Evolutionary conservation across 2,329 filamentous ascomycete species (phyloP), one percentile per base, ranked within the genome.

Genomic region (Alternaria sp.): DNA sequence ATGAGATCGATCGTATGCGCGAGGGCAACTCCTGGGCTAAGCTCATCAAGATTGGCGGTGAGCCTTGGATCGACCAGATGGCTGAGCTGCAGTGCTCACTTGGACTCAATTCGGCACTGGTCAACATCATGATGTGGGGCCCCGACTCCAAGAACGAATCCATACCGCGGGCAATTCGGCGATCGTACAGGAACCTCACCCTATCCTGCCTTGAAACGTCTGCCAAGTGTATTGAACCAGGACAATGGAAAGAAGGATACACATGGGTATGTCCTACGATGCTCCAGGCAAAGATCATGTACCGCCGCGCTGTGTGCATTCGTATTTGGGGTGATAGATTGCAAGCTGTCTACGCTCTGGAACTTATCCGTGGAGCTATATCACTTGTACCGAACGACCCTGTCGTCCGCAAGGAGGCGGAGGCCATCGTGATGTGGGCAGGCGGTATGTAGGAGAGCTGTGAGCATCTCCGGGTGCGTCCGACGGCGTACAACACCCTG

Each of bases 201-300:
- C 4, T 40, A 0, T 0, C 0, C 36, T 0, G 36, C 36, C 36
- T 40, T 17, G 0, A 0, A 3, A 5, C 36, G 1, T 40, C 36
- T 40, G 3, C 3, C 0, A 17, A 40, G 36, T 40, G 36, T 40
- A 1, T 0, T 40, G 2, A 40, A 0, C 36, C 36, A 6, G n/a
- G n/a, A 40, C 1, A 40, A 0, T 40, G 36, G 36, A 40, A 40
- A 40, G 36, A 40, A 0, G 36, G 36, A 0, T 40, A 40, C 0
- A 40, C 36, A 6, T 40, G 36, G 36, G 36, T 17, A 17, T 40
- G 36, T 0, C n/a, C 36, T 6, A 0, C 36, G 3, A 1, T 40
- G 36, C 36, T 40, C n/a, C 0, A 17, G 36, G 36, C 36, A 0
- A 40, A 40, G 36, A 40, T 40, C 36, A 0, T 40, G 36, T 40